These are phyloP conservation scores for Circinella minor DNA, from an alignment of 371 early-diverging fungal genomes.

Conservation along the genomic window DNA sequence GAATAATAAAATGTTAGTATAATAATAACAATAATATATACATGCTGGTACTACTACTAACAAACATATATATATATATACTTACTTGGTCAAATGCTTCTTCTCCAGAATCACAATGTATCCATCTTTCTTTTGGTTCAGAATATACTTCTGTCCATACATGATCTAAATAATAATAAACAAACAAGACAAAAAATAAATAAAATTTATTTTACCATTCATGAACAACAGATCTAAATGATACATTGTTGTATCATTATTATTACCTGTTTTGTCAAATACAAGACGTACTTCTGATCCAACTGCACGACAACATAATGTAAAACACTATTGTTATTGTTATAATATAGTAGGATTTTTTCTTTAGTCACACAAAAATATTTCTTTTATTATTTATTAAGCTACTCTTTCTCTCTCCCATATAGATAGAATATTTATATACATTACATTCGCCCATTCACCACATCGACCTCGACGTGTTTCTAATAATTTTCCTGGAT, in stretches of 20 bases:
- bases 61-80: not conserved
- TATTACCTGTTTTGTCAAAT: constrained; percentile 52
- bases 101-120: constrained; percentile 76
- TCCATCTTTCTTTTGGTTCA: constrained; percentile 63
- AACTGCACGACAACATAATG: constrained; percentile 64
- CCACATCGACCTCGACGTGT: constrained; percentile 77
- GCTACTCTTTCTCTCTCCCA: no score
- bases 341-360: no score
- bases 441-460: constrained; percentile 75
- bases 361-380: no score
- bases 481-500: constrained; percentile 59
- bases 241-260: not conserved
- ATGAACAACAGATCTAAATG: no score
- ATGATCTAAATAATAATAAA: constrained; percentile 37
- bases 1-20: no score
- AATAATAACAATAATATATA: no score
- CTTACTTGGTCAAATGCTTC: constrained; percentile 59
- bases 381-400: no score
- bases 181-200: not conserved
- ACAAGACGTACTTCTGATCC: constrained; percentile 72
- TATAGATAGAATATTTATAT: not conserved
- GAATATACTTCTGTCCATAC: constrained; percentile 78
- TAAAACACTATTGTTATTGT: constrained; percentile 53
- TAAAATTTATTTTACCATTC: no score
- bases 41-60: no score